Percentiles rank a stretch among this genome's conserved stretches.
These are phyloP conservation scores for Nemania sp. DNA, from an alignment of 2,329 filamentous ascomycete species.

Conservation along the genomic window DNA sequence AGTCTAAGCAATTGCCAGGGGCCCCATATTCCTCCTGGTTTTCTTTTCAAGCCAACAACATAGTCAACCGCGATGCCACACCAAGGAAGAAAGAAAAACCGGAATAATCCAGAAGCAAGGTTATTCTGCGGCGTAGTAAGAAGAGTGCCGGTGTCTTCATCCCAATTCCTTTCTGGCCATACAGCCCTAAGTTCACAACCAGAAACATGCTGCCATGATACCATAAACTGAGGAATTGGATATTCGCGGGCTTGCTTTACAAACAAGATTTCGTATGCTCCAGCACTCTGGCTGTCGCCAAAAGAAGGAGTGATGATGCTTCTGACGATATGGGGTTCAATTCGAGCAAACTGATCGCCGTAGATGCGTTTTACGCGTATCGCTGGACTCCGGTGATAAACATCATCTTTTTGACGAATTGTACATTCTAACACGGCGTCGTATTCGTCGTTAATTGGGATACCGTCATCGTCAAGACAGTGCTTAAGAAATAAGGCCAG, in stretches of 20 bases:
- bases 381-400: conserved; percentile 14
- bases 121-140: conserved; percentile 2
- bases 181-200: conserved; percentile 5
- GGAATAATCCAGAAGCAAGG: conserved; percentile 13
- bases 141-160: conserved; percentile 12
- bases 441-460: conserved; percentile 9
- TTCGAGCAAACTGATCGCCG: conserved; percentile 22
- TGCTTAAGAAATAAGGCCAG: conserved; percentile 13
- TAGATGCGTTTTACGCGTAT: conserved; percentile 20
- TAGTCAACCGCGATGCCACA: conserved; percentile 1
- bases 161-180: conserved; percentile 21
- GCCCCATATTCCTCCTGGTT: conserved; percentile 4
- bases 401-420: conserved; percentile 5
- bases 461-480: not conserved
- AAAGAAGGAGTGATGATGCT: conserved; percentile 14
- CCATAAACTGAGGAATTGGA: conserved; percentile 9
- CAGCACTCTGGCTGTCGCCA: not conserved
- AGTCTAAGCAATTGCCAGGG: conserved; percentile 15
- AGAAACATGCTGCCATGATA: conserved; percentile 7
- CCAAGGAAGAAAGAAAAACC: conserved; percentile 9
- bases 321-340: conserved; percentile 3
- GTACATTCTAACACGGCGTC: conserved; percentile 18
- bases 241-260: conserved; percentile 20
- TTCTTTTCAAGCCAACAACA: conserved; percentile 11
- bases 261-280: conserved; percentile 13